Base-by-base conservation (phyloP, 2,329 filamentous ascomycete species). In the Penicillium sp. region DNA sequence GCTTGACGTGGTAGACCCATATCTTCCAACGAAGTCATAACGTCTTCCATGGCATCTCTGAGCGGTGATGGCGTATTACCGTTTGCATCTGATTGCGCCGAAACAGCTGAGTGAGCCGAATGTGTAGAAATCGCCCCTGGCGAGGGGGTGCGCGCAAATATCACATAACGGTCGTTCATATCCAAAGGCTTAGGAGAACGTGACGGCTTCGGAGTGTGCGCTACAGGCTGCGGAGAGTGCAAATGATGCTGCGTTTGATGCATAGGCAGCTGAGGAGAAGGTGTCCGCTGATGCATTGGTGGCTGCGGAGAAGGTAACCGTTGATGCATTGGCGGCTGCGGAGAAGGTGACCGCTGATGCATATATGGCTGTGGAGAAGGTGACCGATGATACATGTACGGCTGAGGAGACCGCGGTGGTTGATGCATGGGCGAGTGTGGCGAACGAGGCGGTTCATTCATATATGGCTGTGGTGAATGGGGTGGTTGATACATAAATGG, bases 1-100 rank as follows among this genome's bases (percentile, higher is more conserved):
- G 74, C 71, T 20, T 80, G 74, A 50, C 80, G 79, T 38, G 82
- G 77, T 61, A 86, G 78, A 16, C 87, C 87, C 78, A 99, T 89
- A 54, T 92, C 91, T 66, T 95, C 87, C 39, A 99, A 74, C 50
- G 94, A 95, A 59, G 94, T 90, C 84, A 97, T 96, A 4, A 99
- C 92, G 70, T 95, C 92, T 66, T 97, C 92, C 91, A 99, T 99
- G 1, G 94, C 94, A 69, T 92, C 90, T 53, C 94, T 82, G 3
- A 99, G 76, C 0, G 94, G 94, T 2, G 94, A 97, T 1, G 94
- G 94, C 0, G 94, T 99, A 69, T 89, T 76, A 1, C 84, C 85
- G 40, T 80, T 82, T 35, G 77, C 76, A 41, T 79, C 83, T 2
- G 90, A 91, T 4, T 84, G 70, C 10, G 47, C 59, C 0, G 61